Conservation (phyloP, 768 basidiomycete species). For the Multifurca ochricompacta region DNA sequence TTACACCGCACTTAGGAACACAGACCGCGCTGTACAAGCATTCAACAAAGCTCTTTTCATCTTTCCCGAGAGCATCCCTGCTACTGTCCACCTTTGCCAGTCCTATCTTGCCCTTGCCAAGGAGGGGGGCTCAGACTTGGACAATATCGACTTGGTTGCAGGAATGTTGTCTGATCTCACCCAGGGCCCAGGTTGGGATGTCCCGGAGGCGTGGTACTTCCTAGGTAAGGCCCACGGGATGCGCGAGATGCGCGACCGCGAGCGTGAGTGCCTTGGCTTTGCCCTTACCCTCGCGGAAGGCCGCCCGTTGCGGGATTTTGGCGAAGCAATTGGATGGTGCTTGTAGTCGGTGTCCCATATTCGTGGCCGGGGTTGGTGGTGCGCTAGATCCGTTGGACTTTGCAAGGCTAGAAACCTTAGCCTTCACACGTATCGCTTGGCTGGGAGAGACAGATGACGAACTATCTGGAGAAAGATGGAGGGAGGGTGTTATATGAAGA, state of each 20-base stretch:
- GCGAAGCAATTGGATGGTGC: constrained; percentile 61
- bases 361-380: constrained; percentile 5
- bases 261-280: constrained; percentile 63
- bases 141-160: constrained; percentile 73
- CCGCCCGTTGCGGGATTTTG: constrained; percentile 56
- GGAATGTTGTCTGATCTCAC: constrained; percentile 72
- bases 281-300: constrained; percentile 60
- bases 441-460: constrained; percentile 19
- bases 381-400: constrained; percentile 25
- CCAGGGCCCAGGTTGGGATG: constrained; percentile 78
- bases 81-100: constrained; percentile 69
- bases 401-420: constrained; percentile 49
- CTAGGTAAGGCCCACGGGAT: constrained; percentile 73
- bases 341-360: constrained; percentile 27
- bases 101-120: constrained; percentile 49
- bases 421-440: constrained; percentile 39
- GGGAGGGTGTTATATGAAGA: constrained; percentile 18
- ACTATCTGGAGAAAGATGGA: constrained; percentile 18
- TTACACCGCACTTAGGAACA: constrained; percentile 48
- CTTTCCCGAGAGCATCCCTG: constrained; percentile 67
- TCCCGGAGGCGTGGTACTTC: constrained; percentile 92
- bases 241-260: constrained; percentile 63
- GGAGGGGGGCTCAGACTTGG: constrained; percentile 26
- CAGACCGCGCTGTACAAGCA: constrained; percentile 60
- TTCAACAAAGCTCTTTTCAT: constrained; percentile 89